Conservation (phyloP, 2,329 filamentous ascomycete species). For the Cadophora gregata region DNA sequence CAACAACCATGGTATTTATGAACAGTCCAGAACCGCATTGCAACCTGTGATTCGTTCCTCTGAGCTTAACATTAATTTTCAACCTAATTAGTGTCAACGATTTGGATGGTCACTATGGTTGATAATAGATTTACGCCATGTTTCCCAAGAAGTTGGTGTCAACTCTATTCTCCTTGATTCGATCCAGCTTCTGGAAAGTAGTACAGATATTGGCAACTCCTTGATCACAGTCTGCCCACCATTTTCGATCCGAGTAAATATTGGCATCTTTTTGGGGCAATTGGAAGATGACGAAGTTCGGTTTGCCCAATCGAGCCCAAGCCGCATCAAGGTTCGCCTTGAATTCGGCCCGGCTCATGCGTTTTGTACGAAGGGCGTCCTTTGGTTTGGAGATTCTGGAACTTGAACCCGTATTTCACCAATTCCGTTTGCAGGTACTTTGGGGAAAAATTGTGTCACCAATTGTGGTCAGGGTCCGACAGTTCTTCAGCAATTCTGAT, state of each 20-base stretch:
- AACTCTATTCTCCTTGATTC: background rate
- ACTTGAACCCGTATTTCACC: background rate
- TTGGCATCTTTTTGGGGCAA: background rate
- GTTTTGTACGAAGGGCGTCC: no score
- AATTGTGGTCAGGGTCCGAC: background rate
- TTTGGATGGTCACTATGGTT: no score
- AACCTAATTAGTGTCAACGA: no score
- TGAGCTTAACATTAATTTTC: slow-evolving; percentile 81
- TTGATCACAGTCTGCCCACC: background rate
- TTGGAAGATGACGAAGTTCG: background rate
- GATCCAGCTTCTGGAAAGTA: background rate
- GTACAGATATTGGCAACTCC: background rate
- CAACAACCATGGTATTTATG: slow-evolving; percentile 80
- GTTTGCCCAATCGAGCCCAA: background rate
- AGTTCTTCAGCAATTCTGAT: background rate
- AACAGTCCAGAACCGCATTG: slow-evolving; percentile 52
- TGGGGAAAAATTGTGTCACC: background rate
- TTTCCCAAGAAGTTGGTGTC: background rate
- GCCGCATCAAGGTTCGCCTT: background rate
- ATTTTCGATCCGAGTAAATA: background rate
- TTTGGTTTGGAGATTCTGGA: no score
- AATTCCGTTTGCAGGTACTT: background rate
- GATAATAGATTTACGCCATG: background rate
- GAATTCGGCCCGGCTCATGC: background rate
- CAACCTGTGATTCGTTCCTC: slow-evolving; percentile 72